Percentiles rank a stretch among this genome's conserved stretches.
Conservation (phyloP, 1,139 yeast genomes). For the Suhomyces taliae region DNA sequence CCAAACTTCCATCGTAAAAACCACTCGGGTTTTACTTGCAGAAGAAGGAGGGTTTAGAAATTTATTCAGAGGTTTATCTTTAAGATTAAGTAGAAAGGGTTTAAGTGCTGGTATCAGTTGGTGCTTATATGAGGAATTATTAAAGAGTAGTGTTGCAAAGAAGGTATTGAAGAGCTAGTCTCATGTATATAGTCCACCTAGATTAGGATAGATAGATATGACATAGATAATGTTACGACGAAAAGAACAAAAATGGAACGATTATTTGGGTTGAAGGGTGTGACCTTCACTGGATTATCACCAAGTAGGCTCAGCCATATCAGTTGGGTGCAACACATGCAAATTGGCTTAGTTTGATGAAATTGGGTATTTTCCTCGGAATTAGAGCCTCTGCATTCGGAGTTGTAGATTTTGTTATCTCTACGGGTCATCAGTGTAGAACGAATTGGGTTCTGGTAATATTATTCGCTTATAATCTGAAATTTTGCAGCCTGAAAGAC, state of each 20-base stretch:
- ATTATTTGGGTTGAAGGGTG: too few species aligned
- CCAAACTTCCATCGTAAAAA: constrained; percentile 23
- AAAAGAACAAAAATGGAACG: not conserved
- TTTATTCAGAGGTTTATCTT: constrained; percentile 79
- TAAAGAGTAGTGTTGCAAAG: constrained; percentile 34
- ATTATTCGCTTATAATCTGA: too few species aligned
- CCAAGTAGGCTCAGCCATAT: too few species aligned
- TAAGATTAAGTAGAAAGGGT: constrained; percentile 83
- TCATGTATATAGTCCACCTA: constrained; percentile 3
- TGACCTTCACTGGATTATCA: too few species aligned
- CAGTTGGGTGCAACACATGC: too few species aligned
- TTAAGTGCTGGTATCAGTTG: constrained; percentile 93
- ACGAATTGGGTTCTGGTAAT: too few species aligned
- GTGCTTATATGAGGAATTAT: constrained; percentile 91
- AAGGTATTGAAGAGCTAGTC: constrained; percentile 6
- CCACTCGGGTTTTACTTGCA: constrained; percentile 38
- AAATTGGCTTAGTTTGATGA: too few species aligned
- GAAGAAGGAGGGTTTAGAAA: constrained; percentile 60
- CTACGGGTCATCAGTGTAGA: too few species aligned
- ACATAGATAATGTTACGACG: not conserved
- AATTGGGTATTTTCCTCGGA: too few species aligned
- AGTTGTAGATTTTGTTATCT: too few species aligned
- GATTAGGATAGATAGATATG: not conserved
- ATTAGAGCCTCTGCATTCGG: too few species aligned
- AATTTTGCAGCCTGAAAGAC: too few species aligned